Base-by-base conservation (phyloP, 2,329 filamentous ascomycete species). In the Ophiostoma montium region DNA sequence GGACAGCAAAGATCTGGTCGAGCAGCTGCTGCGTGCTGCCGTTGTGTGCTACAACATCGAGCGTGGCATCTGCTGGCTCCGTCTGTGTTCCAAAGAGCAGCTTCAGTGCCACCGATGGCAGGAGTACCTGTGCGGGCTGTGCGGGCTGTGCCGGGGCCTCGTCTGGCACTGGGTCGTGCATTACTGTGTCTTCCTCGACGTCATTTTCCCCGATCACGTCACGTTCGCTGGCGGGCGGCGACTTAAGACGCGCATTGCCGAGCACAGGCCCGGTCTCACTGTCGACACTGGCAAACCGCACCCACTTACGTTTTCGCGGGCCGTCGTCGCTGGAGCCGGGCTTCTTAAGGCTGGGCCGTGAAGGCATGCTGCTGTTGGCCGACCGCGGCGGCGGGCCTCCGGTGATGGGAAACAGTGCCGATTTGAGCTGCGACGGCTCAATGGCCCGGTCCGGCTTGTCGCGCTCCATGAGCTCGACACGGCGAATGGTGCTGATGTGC, bases 371-470 rank as follows among this genome's bases (percentile, higher is more conserved):
- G 16, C 7, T 12, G 12, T 27, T 41, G 5, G 36, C 23, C 10
- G n/a, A n/a, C n/a, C n/a, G n/a, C n/a, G n/a, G n/a, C n/a, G 39
- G 39, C 15, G 60, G 60, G 5, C 61, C 58, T 15, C 53, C 9
- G 35, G 49, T 56, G 12, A 69, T 61, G 7, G 54, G 57, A 33
- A 62, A 56, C 30, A 67, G 53, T 54, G 53, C 23, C 6, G 47
- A 45, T 5, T 50, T 35, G 5, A 62, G 15, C 11, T 47, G 50
- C 4, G 62, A 62, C 33, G 65, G 53, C 49, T 66, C 62, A 2
- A 65, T 58, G 2, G 68, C 63, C 2, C 53, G 52, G 30, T 76
- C 73, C 41, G 67, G 67, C 48, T 63, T 66, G 18, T 69, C 67
- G 27, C 70, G 68, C 6, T 61, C 63, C 36, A 60, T 59, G 31